These are phyloP conservation scores for maize (Zea mays) DNA, from an alignment of 176 grass and related monocot species.

Conservation along the genomic window Zm-B73-REFERENCE-NAM-5.0 NC_050096.1:38992501-38993000, in stretches of 20 bases:
- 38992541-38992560: slow-evolving; percentile 23
- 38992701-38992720: slow-evolving; percentile 13
- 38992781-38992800: slow-evolving; percentile 99
- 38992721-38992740: neutral
- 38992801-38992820: slow-evolving; percentile 90
- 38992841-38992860: slow-evolving; percentile 77
- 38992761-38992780: slow-evolving; percentile 41
- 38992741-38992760: slow-evolving; percentile 18
- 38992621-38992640: neutral
- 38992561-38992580: slow-evolving; percentile 5
- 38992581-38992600: neutral
- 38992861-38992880: slow-evolving; percentile 41
- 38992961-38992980: slow-evolving; percentile 57
- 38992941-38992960: slow-evolving; percentile 10
- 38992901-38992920: slow-evolving; percentile 8
- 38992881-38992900: slow-evolving; percentile 1
- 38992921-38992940: slow-evolving; percentile 19
- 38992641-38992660: slow-evolving; percentile 4
- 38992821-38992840: slow-evolving; percentile 73
- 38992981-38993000: slow-evolving; percentile 97
- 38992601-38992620: neutral
- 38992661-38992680: slow-evolving; percentile 28
- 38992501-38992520: neutral
- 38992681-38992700: slow-evolving; percentile 1
- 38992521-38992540: slow-evolving; percentile 30